These are phyloP conservation scores for Fusarium sp. DNA, from an alignment of 2,329 filamentous ascomycete genomes.

Conservation along the genomic window DNA sequence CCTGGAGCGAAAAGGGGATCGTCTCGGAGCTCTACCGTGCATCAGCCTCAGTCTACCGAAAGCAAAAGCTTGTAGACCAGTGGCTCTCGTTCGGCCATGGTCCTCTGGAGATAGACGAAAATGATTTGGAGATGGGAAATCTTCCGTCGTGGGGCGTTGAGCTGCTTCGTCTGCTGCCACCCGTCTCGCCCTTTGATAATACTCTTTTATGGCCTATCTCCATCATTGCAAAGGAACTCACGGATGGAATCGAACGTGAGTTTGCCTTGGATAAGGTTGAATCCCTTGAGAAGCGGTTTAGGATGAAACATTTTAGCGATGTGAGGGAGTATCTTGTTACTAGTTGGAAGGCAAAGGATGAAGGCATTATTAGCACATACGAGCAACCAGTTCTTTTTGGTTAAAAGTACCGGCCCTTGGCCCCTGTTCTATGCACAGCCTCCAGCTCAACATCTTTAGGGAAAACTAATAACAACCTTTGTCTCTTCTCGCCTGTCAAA, in stretches of 20 bases:
- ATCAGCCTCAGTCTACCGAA: slow-evolving; percentile 29
- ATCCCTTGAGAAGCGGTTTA: slow-evolving; percentile 23
- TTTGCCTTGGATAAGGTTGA: slow-evolving; percentile 2
- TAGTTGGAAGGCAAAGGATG: slow-evolving; percentile 17
- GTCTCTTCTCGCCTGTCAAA: too few species aligned
- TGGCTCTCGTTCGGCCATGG: background rate
- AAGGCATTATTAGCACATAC: background rate
- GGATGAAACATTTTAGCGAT: slow-evolving; percentile 27
- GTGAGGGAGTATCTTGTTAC: slow-evolving; percentile 15
- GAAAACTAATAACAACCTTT: too few species aligned
- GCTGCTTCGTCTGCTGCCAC: slow-evolving; percentile 11
- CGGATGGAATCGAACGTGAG: slow-evolving; percentile 2
- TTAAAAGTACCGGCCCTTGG: background rate
- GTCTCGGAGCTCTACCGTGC: slow-evolving; percentile 34
- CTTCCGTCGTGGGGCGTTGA: slow-evolving; percentile 26
- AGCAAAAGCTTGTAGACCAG: slow-evolving; percentile 2
- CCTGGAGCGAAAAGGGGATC: slow-evolving; percentile 5
- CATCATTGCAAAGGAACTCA: slow-evolving; percentile 29
- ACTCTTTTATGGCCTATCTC: slow-evolving; percentile 32
- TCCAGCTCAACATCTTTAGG: too few species aligned
- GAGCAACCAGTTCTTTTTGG: slow-evolving; percentile 12
- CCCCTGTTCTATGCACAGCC: too few species aligned
- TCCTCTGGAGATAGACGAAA: background rate
- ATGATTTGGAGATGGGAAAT: slow-evolving; percentile 23
- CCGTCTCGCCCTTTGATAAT: slow-evolving; percentile 19